A percentile compares a stretch with the other conserved stretches of the same genome.
Conservation (phyloP, 169 alveolate species). For the Eimeria praecox region DNA sequence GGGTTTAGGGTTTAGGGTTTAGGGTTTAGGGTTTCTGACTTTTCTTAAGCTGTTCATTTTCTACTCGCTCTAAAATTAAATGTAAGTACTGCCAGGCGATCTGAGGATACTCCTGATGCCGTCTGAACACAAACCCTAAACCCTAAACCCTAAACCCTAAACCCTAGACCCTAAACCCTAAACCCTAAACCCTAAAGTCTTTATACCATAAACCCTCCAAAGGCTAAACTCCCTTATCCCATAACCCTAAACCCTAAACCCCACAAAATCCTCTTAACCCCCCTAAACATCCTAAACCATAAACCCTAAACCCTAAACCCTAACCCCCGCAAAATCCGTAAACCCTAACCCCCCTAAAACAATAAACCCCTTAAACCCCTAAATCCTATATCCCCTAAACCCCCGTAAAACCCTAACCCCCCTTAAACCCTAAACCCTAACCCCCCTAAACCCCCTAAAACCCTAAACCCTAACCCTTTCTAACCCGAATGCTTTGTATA, state of each 20-base stretch:
- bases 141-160: conserved; percentile 44
- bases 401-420: too few relatives aligned
- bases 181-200: conserved; percentile 40
- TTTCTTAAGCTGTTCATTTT: not conserved
- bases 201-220: conserved; percentile 17
- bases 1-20: conserved; percentile 33
- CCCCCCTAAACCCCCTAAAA: too few relatives aligned
- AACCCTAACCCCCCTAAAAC: not conserved
- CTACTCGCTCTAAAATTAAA: conserved; percentile 53
- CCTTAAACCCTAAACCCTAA: too few relatives aligned
- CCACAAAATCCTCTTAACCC: not conserved
- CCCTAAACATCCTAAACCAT: not conserved
- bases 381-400: too few relatives aligned
- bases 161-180: conserved; percentile 16
- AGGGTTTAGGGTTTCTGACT: conserved; percentile 14
- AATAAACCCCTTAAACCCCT: not conserved
- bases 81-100: conserved; percentile 58
- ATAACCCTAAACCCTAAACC: conserved; percentile 9
- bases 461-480: not conserved
- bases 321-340: not conserved
- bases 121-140: conserved; percentile 37
- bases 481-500: not conserved
- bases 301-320: not conserved
- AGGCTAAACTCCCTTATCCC: not conserved
- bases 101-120: conserved; percentile 54